Evolutionary conservation across 106 monocot species (phyloP).

Genomic region (Phalaenopsis equestris): DNA sequence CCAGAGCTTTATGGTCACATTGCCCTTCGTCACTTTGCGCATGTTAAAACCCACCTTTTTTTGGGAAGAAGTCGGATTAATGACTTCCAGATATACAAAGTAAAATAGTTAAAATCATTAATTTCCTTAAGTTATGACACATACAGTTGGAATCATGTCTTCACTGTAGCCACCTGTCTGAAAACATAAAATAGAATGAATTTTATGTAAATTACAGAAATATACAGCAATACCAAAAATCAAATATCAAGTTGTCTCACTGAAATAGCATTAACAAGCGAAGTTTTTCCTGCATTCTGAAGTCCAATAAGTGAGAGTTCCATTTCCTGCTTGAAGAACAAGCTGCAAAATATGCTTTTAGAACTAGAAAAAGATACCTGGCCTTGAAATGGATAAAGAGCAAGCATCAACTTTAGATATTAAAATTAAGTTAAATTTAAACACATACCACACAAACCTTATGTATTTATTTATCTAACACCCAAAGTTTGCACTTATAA

Average conservation of each 20-base stretch:
- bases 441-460: too few relatives aligned
- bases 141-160: conserved; percentile 98
- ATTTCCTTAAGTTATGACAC: conserved; percentile 16
- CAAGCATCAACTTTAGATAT: neutral
- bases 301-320: conserved; percentile 92
- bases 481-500: too few relatives aligned
- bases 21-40: conserved; percentile 97
- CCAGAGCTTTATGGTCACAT: conserved; percentile 97
- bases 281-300: conserved; percentile 98
- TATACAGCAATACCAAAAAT: conserved; percentile 1
- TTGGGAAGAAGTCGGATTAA: conserved; percentile 6
- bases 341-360: conserved; percentile 34
- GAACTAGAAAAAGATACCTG: neutral
- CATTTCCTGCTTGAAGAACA: conserved; percentile 98
- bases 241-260: conserved; percentile 34
- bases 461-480: too few relatives aligned
- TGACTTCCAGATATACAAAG: neutral
- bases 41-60: conserved; percentile 92
- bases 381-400: neutral
- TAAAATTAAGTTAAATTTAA: neutral
- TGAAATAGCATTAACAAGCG: conserved; percentile 90
- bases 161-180: conserved; percentile 95
- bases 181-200: conserved; percentile 3
- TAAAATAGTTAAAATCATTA: neutral
- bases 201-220: conserved; percentile 1